phyloP scores from a whole-genome alignment of 1,284 basidiomycete species.

The Rhodotorula glutinis region DNA sequence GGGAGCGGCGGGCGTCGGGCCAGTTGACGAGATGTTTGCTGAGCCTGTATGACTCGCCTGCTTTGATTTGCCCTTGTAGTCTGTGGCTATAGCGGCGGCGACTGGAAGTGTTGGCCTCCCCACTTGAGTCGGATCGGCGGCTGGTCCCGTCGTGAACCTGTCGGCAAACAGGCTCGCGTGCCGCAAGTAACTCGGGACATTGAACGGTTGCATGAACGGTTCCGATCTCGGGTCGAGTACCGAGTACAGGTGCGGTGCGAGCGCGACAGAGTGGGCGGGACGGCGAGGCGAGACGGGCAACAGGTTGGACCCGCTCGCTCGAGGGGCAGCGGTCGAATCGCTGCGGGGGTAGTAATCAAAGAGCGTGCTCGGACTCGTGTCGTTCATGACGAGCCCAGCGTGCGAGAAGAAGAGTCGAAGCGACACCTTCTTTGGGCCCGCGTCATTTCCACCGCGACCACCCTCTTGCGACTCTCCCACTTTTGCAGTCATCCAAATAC shows the following conservation, averaged over 20 bases:
- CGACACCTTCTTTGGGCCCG: background rate
- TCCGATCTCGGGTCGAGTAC: background rate
- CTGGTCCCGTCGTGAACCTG: constrained; percentile 26
- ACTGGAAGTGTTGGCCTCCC: background rate
- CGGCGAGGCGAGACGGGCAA: constrained; percentile 21
- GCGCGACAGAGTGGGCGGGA: background rate
- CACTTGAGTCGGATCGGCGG: background rate
- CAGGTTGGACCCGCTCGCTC: constrained; percentile 20
- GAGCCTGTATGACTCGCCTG: no score
- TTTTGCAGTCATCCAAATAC: no score
- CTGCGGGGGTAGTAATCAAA: background rate
- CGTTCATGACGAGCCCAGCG: background rate
- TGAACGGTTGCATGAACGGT: constrained; percentile 24
- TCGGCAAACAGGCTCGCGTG: constrained; percentile 17
- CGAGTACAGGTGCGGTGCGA: background rate
- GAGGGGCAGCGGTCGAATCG: no score
- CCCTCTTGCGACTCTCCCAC: no score
- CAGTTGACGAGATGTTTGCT: no score
- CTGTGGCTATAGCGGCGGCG: background rate
- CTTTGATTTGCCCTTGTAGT: background rate
- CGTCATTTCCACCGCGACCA: no score
- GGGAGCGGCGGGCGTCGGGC: background rate
- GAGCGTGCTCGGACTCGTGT: background rate
- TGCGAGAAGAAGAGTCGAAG: background rate
- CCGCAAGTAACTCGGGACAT: constrained; percentile 25